Evolutionary conservation across 2,329 filamentous ascomycete species (phyloP).

Genomic region (Colletotrichum sojae): DNA sequence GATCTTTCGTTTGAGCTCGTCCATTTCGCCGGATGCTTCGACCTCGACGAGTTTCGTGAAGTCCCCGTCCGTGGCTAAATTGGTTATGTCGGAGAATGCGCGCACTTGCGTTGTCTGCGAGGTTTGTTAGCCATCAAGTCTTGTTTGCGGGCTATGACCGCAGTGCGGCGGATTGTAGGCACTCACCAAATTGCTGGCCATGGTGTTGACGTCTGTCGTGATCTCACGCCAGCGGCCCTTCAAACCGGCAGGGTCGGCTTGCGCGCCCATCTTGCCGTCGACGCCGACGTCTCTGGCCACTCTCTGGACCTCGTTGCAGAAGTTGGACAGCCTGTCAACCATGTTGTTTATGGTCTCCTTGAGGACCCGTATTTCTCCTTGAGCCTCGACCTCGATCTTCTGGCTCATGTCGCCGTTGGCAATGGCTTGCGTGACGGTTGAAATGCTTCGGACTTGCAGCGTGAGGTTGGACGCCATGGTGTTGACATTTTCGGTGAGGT

Average conservation of each 20-base stretch:
- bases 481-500: constrained; percentile 92
- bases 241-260: constrained; percentile 93
- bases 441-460: constrained; percentile 89
- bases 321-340: constrained; percentile 94
- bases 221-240: constrained; percentile 98
- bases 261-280: constrained; percentile 98
- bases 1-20: constrained; percentile 98
- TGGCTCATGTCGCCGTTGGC: constrained; percentile 96
- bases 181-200: constrained; percentile 77
- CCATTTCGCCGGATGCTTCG: constrained; percentile 98
- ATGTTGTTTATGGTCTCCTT: constrained; percentile 99
- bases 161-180: constrained; percentile 8
- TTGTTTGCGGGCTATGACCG: background rate
- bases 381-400: constrained; percentile 94
- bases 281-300: constrained; percentile 97
- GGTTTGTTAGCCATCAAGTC: constrained; percentile 51
- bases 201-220: constrained; percentile 95
- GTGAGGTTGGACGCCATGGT: constrained; percentile 80
- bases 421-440: constrained; percentile 93
- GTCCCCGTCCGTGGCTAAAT: constrained; percentile 95
- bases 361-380: constrained; percentile 92
- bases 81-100: constrained; percentile 98
- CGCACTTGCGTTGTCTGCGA: constrained; percentile 93
- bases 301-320: constrained; percentile 95
- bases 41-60: constrained; percentile 98